These are phyloP conservation scores for Magnolia sinica DNA, from an alignment of 164 flowering plant species.

Conservation along the genomic window DNA sequence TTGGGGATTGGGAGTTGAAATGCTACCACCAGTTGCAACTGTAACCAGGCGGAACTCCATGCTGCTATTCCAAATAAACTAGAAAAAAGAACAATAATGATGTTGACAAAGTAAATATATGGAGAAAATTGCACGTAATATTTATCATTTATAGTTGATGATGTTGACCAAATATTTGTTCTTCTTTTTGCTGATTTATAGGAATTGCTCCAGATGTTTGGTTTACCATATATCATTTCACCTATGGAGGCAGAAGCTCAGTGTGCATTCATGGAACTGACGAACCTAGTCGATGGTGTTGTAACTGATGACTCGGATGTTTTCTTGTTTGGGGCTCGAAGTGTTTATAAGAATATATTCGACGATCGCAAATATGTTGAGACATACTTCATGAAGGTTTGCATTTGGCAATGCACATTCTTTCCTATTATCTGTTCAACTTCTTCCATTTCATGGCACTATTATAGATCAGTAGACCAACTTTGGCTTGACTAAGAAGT, in stretches of 20 bases:
- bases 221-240: constrained; percentile 92
- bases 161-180: not conserved
- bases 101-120: too few species aligned
- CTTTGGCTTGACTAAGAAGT: too few species aligned
- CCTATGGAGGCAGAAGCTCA: constrained; percentile 99
- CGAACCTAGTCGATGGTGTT: constrained; percentile 89
- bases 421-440: not conserved
- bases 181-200: constrained; percentile 15
- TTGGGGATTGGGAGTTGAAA: not conserved
- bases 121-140: not conserved
- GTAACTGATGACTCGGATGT: constrained; percentile 98
- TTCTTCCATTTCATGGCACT: not conserved
- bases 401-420: constrained; percentile 9
- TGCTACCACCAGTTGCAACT: not conserved
- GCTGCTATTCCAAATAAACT: not conserved
- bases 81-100: not conserved
- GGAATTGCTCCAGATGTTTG: constrained; percentile 98
- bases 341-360: constrained; percentile 92
- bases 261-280: constrained; percentile 85
- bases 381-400: constrained; percentile 93
- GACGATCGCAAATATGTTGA: constrained; percentile 97
- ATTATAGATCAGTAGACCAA: not conserved
- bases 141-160: not conserved
- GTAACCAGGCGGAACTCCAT: not conserved
- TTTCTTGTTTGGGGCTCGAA: constrained; percentile 90